Evolutionary conservation across 2,329 filamentous ascomycete species (phyloP).

Genomic region (Teratosphaeria viscida): DNA sequence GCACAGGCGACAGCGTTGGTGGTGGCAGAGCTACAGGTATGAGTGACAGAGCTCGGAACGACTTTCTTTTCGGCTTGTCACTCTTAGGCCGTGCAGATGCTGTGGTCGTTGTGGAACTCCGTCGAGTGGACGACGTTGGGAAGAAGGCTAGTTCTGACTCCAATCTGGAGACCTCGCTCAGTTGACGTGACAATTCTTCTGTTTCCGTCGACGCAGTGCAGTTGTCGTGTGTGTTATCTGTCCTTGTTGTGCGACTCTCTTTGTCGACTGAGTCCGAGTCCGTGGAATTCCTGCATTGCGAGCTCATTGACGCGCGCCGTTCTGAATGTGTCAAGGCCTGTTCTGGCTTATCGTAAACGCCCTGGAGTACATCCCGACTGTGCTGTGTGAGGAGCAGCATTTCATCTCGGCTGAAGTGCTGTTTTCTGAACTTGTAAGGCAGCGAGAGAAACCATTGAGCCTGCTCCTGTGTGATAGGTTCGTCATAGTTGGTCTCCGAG

Average conservation of each 20-base stretch:
- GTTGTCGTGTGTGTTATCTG: not conserved
- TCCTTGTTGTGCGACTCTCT: not conserved
- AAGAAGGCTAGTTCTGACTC: constrained; percentile 7
- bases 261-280: not conserved
- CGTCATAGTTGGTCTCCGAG: not conserved
- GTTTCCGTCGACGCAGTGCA: not conserved
- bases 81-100: not conserved
- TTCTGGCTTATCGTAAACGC: not conserved
- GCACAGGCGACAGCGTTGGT: constrained; percentile 17
- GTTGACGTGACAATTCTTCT: not conserved
- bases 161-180: not conserved
- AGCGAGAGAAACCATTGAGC: constrained; percentile 54
- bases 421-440: constrained; percentile 61
- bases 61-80: constrained; percentile 6
- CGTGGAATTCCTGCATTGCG: not conserved
- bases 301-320: not conserved
- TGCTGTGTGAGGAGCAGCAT: constrained; percentile 50
- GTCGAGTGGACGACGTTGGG: not conserved
- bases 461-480: constrained; percentile 18
- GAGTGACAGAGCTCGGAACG: constrained; percentile 14
- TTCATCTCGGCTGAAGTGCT: constrained; percentile 62
- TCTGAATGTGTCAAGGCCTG: not conserved
- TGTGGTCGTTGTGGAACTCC: constrained; percentile 1
- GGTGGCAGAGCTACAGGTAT: constrained; percentile 20
- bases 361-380: constrained; percentile 31